Conservation (phyloP, 2,329 filamentous ascomycete genomes). For the Aureobasidium melanogenum region DNA sequence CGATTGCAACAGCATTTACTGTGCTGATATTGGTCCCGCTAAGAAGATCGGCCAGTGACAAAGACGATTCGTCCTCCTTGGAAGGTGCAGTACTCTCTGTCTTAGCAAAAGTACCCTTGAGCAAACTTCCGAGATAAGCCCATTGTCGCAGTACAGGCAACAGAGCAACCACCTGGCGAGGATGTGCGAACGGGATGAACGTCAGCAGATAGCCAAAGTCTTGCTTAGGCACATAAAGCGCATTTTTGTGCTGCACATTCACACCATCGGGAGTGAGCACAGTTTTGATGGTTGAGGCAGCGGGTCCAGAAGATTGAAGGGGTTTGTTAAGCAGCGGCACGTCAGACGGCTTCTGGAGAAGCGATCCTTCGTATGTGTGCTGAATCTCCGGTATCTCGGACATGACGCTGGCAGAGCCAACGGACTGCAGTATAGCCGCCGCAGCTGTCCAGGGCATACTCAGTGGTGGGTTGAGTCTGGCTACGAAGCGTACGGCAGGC, state of each 20-base stretch:
- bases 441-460: conserved; percentile 58
- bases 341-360: conserved; percentile 2
- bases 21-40: not conserved
- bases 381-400: not conserved
- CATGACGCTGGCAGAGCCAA: conserved; percentile 21
- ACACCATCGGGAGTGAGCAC: conserved; percentile 14
- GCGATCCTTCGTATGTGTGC: conserved; percentile 1
- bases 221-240: conserved; percentile 61
- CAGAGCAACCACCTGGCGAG: conserved; percentile 63
- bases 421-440: conserved; percentile 51
- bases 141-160: conserved; percentile 71
- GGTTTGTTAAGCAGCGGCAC: conserved; percentile 3
- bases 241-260: conserved; percentile 41
- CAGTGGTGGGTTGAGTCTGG: conserved; percentile 65
- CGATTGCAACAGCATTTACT: conserved; percentile 18
- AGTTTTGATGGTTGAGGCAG: conserved; percentile 11
- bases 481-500: conserved; percentile 66
- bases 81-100: conserved; percentile 17
- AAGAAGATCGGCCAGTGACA: conserved; percentile 14
- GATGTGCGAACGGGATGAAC: conserved; percentile 68
- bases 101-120: conserved; percentile 50
- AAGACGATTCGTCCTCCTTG: conserved; percentile 26
- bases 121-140: conserved; percentile 56
- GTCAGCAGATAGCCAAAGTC: conserved; percentile 61
- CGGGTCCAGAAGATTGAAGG: conserved; percentile 9